Evolutionary conservation across 2,329 filamentous ascomycete genomes (phyloP).

Genomic region (Ceratocystis colombiana): DNA sequence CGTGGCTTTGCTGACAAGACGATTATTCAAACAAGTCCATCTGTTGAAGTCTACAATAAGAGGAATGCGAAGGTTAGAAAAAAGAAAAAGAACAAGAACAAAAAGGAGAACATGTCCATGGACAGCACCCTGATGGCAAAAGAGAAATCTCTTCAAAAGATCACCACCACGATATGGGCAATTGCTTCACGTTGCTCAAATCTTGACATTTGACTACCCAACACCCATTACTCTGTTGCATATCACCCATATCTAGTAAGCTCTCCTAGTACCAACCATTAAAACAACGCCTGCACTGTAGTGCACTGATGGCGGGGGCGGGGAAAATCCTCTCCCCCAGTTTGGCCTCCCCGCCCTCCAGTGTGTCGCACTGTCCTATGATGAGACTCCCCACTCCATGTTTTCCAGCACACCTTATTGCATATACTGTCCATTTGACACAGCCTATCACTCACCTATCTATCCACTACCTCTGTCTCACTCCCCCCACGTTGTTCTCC

Average conservation of each 20-base stretch:
- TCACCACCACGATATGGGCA: not conserved
- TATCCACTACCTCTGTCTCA: no score
- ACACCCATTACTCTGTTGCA: not conserved
- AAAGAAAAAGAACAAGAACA: not conserved
- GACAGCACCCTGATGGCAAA: not conserved
- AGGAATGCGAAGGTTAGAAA: not conserved
- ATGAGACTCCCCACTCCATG: not conserved
- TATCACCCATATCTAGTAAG: not conserved
- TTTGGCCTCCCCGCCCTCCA: not conserved
- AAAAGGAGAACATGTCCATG: not conserved
- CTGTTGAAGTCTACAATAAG: no score
- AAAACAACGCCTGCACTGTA: not conserved
- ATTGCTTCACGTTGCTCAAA: not conserved
- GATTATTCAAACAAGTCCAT: not conserved
- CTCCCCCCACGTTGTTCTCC: no score
- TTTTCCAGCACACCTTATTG: not conserved
- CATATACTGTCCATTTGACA: not conserved
- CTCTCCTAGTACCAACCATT: not conserved
- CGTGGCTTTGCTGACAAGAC: not conserved
- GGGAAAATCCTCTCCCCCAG: conserved; percentile 6
- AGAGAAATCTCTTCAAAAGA: not conserved
- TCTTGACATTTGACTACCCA: not conserved
- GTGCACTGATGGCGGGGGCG: conserved; percentile 23
- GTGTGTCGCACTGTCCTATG: conserved; percentile 4
- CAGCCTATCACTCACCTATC: no score